phyloP scores from a whole-genome alignment of 1,139 yeast genomes.

The Petasospora rhodanensis region DNA sequence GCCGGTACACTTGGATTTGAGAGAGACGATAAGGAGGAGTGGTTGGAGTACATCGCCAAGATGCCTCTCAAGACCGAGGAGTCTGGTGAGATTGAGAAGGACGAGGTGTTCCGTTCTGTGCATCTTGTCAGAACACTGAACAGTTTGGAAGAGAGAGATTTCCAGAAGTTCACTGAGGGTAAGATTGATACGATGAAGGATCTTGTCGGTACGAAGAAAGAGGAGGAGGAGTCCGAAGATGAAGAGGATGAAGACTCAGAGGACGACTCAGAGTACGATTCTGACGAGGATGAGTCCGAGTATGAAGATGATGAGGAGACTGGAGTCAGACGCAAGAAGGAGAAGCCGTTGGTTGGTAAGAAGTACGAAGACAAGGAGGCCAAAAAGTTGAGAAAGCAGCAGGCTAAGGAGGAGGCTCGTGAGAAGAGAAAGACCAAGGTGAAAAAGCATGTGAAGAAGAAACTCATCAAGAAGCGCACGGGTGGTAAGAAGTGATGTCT shows the following conservation, averaged over 20 bases:
- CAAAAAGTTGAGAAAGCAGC: constrained; percentile 79
- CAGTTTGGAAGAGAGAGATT: constrained; percentile 82
- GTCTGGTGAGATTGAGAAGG: constrained; percentile 57
- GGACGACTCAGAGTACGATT: constrained; percentile 33
- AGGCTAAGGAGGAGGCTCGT: constrained; percentile 75
- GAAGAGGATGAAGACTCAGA: constrained; percentile 31
- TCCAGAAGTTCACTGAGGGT: constrained; percentile 75
- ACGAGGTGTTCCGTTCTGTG: constrained; percentile 81
- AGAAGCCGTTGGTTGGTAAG: constrained; percentile 57
- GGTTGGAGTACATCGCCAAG: constrained; percentile 36
- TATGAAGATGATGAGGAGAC: constrained; percentile 35
- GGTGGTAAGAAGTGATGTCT: constrained; percentile 11
- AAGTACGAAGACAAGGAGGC: constrained; percentile 79
- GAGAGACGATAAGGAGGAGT: constrained; percentile 39
- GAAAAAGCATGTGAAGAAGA: constrained; percentile 89
- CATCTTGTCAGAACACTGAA: constrained; percentile 77
- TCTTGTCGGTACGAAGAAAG: constrained; percentile 39
- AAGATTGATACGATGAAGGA: constrained; percentile 73
- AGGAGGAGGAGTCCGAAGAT: constrained; percentile 25
- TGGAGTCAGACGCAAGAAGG: constrained; percentile 40
- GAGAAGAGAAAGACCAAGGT: constrained; percentile 88
- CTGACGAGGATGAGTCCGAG: constrained; percentile 33
- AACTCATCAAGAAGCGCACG: constrained; percentile 52
- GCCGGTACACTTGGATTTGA: constrained; percentile 27
- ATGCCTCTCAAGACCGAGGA: constrained; percentile 48